Evolutionary conservation across 2,329 filamentous ascomycete genomes (phyloP).

Genomic region (Fusarium brachygibbosum): DNA sequence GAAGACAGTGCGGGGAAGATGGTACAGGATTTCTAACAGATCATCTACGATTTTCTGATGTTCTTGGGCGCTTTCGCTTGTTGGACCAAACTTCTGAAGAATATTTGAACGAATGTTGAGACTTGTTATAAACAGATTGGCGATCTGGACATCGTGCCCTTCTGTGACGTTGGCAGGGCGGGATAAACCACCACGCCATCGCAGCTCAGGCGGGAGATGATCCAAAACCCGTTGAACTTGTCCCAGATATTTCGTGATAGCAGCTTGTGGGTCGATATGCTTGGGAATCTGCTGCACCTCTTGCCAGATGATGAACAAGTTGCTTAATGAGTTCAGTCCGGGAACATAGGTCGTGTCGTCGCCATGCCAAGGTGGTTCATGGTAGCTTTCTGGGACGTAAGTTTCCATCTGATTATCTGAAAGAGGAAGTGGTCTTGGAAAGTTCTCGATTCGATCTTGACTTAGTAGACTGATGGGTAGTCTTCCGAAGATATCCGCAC

Average conservation of each 20-base stretch:
- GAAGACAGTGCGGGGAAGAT: conserved; percentile 52
- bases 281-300: conserved; percentile 42
- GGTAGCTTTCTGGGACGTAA: too few species aligned
- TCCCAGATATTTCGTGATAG: conserved; percentile 28
- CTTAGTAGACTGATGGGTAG: conserved; percentile 47
- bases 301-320: conserved; percentile 55
- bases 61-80: conserved; percentile 31
- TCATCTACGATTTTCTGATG: conserved; percentile 54
- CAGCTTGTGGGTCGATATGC: conserved; percentile 11
- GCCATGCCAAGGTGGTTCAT: conserved; percentile 50
- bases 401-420: conserved; percentile 53
- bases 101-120: conserved; percentile 55
- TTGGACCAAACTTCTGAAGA: conserved; percentile 51
- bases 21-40: conserved; percentile 54
- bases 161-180: conserved; percentile 49
- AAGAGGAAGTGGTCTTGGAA: conserved; percentile 47
- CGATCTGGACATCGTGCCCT: conserved; percentile 56
- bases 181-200: conserved; percentile 55
- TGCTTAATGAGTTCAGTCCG: conserved; percentile 52
- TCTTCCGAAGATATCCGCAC: conserved; percentile 49
- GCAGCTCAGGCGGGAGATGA: conserved; percentile 51
- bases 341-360: conserved; percentile 52
- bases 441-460: conserved; percentile 37
- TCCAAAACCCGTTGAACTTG: conserved; percentile 51
- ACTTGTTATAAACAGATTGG: conserved; percentile 56